A percentile compares a stretch with the other conserved stretches of the same genome.
Conservation (phyloP, 257 asterid genomes). For the Ligustrum vulgare region DNA sequence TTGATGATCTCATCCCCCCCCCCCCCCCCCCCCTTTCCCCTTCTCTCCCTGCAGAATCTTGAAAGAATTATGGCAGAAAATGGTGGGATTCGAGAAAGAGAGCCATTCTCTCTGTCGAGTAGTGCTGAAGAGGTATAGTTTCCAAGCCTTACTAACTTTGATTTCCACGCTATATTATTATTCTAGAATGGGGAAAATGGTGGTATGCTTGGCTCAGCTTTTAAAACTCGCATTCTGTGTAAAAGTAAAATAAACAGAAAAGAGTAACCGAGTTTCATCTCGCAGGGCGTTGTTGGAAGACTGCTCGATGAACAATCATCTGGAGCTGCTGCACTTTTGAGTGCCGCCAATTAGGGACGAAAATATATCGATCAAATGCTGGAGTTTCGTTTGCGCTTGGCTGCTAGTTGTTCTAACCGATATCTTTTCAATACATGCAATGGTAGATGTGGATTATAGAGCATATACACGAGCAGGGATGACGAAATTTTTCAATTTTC, state of each 20-base stretch:
- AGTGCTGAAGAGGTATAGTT: conserved; percentile 52
- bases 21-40: no score
- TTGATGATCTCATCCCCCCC: background rate
- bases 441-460: background rate
- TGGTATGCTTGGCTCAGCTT: background rate
- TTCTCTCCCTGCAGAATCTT: conserved; percentile 53
- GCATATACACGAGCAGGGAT: background rate
- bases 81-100: conserved; percentile 72
- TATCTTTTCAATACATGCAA: background rate
- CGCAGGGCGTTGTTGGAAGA: conserved; percentile 53
- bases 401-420: background rate
- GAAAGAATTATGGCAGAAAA: conserved; percentile 70
- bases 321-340: conserved; percentile 44
- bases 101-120: conserved; percentile 73
- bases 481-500: conserved; percentile 28
- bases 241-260: background rate
- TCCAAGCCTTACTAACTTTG: conserved; percentile 4
- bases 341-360: conserved; percentile 39
- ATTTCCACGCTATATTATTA: background rate
- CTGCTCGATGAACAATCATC: conserved; percentile 56
- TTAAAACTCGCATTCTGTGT: background rate
- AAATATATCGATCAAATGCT: background rate
- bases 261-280: conserved; percentile 12
- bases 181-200: background rate
- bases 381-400: background rate